Evolutionary conservation across 768 basidiomycete species (phyloP).

Genomic region (Fistulinella prunicolor): DNA sequence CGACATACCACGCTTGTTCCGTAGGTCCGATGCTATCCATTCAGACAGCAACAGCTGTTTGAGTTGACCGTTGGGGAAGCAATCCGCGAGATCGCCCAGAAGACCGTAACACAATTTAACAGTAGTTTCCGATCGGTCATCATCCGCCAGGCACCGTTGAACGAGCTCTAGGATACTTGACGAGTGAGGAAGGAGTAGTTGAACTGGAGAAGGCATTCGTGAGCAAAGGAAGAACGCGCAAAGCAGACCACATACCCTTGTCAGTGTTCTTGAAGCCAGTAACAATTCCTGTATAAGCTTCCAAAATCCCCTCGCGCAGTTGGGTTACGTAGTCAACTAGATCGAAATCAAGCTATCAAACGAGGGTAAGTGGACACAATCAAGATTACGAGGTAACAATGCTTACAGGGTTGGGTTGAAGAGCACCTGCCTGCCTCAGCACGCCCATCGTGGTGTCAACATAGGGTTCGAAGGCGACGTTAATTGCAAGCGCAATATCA

Average conservation of each 20-base stretch:
- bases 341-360: constrained; percentile 71
- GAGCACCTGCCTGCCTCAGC: constrained; percentile 82
- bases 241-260: constrained; percentile 49
- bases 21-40: constrained; percentile 75
- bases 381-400: neutral
- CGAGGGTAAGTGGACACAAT: neutral
- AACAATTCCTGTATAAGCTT: constrained; percentile 95
- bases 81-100: constrained; percentile 89
- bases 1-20: constrained; percentile 69
- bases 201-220: constrained; percentile 5
- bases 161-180: constrained; percentile 76
- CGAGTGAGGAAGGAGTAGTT: constrained; percentile 62
- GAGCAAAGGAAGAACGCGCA: neutral
- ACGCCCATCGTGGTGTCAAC: constrained; percentile 89
- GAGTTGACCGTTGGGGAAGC: constrained; percentile 77
- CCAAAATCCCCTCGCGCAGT: constrained; percentile 91
- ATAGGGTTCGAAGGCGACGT: constrained; percentile 82
- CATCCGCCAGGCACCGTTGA: constrained; percentile 72
- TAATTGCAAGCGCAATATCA: constrained; percentile 92
- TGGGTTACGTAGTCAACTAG: constrained; percentile 88
- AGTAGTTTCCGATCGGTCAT: constrained; percentile 79
- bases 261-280: constrained; percentile 84
- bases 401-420: constrained; percentile 84
- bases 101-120: constrained; percentile 78
- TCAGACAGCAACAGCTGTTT: constrained; percentile 74